Base-by-base conservation (phyloP, 441 rosid species). In the Brassica balearica region DNA sequence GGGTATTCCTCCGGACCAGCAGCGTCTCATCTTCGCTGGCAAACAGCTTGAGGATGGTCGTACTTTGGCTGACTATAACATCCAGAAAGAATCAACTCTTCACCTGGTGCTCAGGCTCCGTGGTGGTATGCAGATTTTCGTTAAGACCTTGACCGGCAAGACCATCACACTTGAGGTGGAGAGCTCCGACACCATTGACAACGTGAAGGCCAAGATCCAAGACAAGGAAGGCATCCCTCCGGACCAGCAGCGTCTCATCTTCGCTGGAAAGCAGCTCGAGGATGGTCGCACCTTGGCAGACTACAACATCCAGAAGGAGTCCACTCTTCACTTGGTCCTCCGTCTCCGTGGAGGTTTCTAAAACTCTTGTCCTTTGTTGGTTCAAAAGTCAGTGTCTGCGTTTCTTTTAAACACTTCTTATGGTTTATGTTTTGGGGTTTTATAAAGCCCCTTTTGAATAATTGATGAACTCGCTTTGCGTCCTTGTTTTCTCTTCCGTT, bases 231-330 rank as follows among this genome's bases (percentile, higher is more conserved):
- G 88, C 0, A 86, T 84, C 1, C 87, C 87, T 0, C 80, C 84
- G 5, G 78, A 74, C 0, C 78, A 74, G 78, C 78, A 74, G 2
- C 69, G 78, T 0, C 5, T 75, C 6, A 75, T 75, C 48, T 75
- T 75, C 6, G 78, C 78, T 17, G 64, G 88, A 66, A 86, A 82
- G 77, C 85, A 84, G 14, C 78, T 86, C 0, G 87, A 86, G 65
- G 87, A 84, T 11, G 86, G 86, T 7, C 81, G 84, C 0, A 83
- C 86, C 2, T 7, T 86, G 0, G 87, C 86, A 1, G 87, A 85
- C 20, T 85, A 83, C 73, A 76, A 83, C 9, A 82, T 83, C 71
- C 85, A 82, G 48, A 82, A 84, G 43, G 86, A 85, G 65, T 79
- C 84, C 0, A 84, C 85, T 8, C 83, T 85, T 43, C 85, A 83